These are phyloP conservation scores for Kalanchoe fedtschenkoi DNA, from an alignment of 164 flowering plant genomes.

Conservation along the genomic window DNA sequence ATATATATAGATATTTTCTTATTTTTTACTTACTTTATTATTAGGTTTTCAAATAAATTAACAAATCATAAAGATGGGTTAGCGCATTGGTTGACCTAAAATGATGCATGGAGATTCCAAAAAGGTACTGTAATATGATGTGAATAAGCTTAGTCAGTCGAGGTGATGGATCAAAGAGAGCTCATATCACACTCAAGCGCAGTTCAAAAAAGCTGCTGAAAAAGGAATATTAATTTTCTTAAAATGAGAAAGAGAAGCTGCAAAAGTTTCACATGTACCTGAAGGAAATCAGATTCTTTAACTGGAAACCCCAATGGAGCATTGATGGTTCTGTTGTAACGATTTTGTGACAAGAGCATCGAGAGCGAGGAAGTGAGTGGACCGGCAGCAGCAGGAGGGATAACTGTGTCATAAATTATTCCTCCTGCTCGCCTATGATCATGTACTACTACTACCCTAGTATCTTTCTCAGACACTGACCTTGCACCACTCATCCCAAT, in stretches of 20 bases:
- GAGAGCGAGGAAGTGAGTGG: neutral
- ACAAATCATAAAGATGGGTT: neutral
- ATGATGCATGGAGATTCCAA: neutral
- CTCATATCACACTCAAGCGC: slow-evolving; percentile 15
- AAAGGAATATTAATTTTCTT: neutral
- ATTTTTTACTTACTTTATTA: neutral
- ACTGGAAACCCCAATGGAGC: slow-evolving; percentile 19
- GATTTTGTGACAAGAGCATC: slow-evolving; percentile 18
- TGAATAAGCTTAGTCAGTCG: neutral
- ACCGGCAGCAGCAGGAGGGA: slow-evolving; percentile 10
- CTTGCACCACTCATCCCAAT: slow-evolving; percentile 30
- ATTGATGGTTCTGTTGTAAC: slow-evolving; percentile 15
- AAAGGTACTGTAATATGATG: neutral
- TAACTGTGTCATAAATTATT: slow-evolving; percentile 4
- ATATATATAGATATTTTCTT: too few species aligned
- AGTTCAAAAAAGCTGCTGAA: slow-evolving; percentile 1
- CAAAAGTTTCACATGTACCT: slow-evolving; percentile 20
- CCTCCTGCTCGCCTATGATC: slow-evolving; percentile 25
- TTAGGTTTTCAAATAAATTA: neutral
- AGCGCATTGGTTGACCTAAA: neutral
- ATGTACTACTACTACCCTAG: too few species aligned
- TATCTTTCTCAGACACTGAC: slow-evolving; percentile 20
- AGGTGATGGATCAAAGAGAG: slow-evolving; percentile 9
- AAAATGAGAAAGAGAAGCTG: slow-evolving; percentile 8
- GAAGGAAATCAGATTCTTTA: slow-evolving; percentile 28